phyloP scores from a whole-genome alignment of 306 rosid genomes.

The Corylus americana region DNA sequence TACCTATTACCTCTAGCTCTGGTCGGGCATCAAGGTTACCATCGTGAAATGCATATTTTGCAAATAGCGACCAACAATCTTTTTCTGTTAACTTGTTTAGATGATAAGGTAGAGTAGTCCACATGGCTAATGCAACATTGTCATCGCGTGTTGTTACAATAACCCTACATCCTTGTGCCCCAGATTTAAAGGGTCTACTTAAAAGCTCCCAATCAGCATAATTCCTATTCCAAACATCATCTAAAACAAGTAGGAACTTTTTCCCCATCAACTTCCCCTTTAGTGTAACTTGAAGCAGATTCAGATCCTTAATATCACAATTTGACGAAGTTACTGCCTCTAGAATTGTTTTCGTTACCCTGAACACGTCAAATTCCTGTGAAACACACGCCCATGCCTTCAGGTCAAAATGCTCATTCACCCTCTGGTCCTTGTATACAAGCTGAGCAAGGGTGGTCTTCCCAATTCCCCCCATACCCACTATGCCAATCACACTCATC shows the following conservation, averaged over 20 bases:
- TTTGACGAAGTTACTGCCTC: neutral
- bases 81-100: conserved; percentile 10
- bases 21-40: neutral
- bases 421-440: neutral
- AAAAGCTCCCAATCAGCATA: neutral
- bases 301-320: neutral
- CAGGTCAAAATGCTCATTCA: neutral
- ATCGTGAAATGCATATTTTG: conserved; percentile 9
- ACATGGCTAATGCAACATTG: conserved; percentile 13
- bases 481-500: neutral
- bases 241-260: conserved; percentile 26
- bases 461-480: neutral
- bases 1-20: conserved; percentile 5
- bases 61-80: conserved; percentile 29
- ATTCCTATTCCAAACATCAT: conserved; percentile 32
- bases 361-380: neutral
- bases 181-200: conserved; percentile 2
- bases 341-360: neutral
- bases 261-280: neutral
- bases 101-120: neutral
- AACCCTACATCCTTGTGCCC: conserved; percentile 12
- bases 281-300: neutral
- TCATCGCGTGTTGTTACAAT: conserved; percentile 20
- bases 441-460: neutral
- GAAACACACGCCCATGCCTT: neutral